These are phyloP conservation scores for Pascua sp. DNA, from an alignment of 1,284 basidiomycete genomes.

Conservation along the genomic window DNA sequence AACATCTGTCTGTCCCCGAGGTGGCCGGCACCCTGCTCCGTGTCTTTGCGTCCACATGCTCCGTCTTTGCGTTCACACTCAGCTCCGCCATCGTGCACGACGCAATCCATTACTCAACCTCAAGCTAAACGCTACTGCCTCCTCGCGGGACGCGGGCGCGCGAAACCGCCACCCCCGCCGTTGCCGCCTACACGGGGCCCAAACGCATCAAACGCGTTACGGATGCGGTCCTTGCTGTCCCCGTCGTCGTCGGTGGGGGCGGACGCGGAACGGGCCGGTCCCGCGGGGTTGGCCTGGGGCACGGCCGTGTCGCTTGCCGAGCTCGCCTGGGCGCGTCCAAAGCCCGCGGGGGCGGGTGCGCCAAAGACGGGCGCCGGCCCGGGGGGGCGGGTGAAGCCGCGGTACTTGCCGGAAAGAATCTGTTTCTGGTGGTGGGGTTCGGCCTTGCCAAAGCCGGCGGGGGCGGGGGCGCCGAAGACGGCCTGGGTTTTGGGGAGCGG, in stretches of 20 bases:
- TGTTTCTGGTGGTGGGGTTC: no score
- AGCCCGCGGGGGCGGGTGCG: conserved; percentile 14
- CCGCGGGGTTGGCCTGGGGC: neutral
- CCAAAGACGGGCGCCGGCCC: conserved; percentile 20
- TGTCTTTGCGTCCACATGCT: no score
- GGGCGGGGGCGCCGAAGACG: conserved; percentile 18
- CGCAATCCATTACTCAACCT: neutral
- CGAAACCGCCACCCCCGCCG: conserved; percentile 33
- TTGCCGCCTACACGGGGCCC: conserved; percentile 41
- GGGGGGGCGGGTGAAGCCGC: conserved; percentile 11
- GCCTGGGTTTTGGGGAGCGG: conserved; percentile 7
- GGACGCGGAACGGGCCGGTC: neutral
- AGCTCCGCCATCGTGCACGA: neutral
- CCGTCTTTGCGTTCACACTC: no score
- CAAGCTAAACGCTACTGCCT: conserved; percentile 20
- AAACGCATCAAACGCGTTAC: conserved; percentile 46
- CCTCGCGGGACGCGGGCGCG: conserved; percentile 45
- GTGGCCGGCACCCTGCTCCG: no score
- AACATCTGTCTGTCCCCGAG: no score
- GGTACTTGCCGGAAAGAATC: no score
- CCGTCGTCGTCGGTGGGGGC: conserved; percentile 29
- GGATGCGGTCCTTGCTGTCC: conserved; percentile 39
- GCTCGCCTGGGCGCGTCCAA: conserved; percentile 3
- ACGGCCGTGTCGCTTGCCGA: neutral
- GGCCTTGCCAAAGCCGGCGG: conserved; percentile 19